These are phyloP conservation scores for Pseudogymnoascus sp. DNA, from an alignment of 2,329 filamentous ascomycete genomes.

Conservation along the genomic window DNA sequence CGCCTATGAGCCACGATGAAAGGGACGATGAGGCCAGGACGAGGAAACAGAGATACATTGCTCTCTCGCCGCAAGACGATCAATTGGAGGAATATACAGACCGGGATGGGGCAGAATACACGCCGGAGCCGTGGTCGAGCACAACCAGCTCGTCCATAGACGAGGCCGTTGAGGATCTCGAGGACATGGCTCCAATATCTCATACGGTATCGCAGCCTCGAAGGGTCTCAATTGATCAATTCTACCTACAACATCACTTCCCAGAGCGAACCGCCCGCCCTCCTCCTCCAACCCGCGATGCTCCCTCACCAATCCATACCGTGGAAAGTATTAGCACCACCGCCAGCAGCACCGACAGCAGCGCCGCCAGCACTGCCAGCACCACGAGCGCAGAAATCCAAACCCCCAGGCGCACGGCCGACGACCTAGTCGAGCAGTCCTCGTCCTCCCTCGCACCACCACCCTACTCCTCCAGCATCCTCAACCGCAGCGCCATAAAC, in stretches of 20 bases:
- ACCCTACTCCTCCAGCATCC: neutral
- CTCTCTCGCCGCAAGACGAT: neutral
- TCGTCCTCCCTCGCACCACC: neutral
- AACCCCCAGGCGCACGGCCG: neutral
- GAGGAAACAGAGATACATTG: neutral
- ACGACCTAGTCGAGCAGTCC: neutral
- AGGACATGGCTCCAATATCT: neutral
- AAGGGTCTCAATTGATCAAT: neutral
- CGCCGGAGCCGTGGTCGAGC: neutral
- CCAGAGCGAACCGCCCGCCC: neutral
- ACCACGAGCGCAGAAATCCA: neutral
- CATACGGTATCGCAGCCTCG: neutral
- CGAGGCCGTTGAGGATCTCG: neutral
- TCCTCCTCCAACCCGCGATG: neutral
- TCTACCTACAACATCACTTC: neutral
- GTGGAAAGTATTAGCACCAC: neutral
- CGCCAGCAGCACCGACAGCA: neutral
- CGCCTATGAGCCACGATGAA: neutral
- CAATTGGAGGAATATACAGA: slow-evolving; percentile 2
- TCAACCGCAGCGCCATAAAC: slow-evolving; percentile 12
- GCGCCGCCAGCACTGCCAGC: neutral
- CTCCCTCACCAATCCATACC: neutral
- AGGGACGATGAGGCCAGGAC: neutral
- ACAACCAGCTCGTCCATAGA: neutral
- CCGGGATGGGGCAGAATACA: neutral